Evolutionary conservation across 148 eudicot species (phyloP).

Genomic region (Persicaria maculosa): DNA sequence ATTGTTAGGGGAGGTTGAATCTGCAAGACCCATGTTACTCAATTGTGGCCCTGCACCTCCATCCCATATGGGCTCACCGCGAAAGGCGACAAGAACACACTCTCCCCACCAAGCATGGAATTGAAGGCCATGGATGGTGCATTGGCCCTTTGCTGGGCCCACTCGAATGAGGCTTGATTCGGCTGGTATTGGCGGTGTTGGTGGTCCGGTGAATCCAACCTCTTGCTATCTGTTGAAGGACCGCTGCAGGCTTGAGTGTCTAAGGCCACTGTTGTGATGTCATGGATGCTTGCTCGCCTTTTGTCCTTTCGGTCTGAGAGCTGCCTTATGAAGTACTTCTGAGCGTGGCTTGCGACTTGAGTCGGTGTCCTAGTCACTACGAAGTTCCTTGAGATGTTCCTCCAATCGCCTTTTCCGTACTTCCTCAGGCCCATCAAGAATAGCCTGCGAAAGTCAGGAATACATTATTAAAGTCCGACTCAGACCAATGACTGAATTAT

Average conservation of each 20-base stretch:
- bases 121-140: conserved; percentile 1
- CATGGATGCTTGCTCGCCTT: conserved; percentile 92
- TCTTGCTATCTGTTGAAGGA: neutral
- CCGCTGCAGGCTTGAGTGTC: conserved; percentile 18
- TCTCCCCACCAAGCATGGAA: neutral
- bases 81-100: neutral
- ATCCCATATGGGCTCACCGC: conserved; percentile 7
- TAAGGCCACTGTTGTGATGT: conserved; percentile 81
- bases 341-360: conserved; percentile 99
- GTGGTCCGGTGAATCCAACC: neutral
- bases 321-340: conserved; percentile 91
- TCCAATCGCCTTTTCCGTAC: conserved; percentile 99
- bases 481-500: neutral
- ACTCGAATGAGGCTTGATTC: neutral
- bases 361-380: conserved; percentile 94
- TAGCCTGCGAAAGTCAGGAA: conserved; percentile 37
- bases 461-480: no score
- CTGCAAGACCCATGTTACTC: conserved; percentile 11
- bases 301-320: conserved; percentile 93
- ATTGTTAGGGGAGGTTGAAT: neutral
- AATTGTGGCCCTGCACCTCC: conserved; percentile 1
- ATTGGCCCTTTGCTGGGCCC: neutral
- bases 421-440: conserved; percentile 91
- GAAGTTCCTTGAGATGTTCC: conserved; percentile 87
- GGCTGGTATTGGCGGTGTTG: neutral